Evolutionary conservation across 2,329 filamentous ascomycete genomes (phyloP), one percentile per base, ranked within the genome.

Genomic region (Leptographium flavum): DNA sequence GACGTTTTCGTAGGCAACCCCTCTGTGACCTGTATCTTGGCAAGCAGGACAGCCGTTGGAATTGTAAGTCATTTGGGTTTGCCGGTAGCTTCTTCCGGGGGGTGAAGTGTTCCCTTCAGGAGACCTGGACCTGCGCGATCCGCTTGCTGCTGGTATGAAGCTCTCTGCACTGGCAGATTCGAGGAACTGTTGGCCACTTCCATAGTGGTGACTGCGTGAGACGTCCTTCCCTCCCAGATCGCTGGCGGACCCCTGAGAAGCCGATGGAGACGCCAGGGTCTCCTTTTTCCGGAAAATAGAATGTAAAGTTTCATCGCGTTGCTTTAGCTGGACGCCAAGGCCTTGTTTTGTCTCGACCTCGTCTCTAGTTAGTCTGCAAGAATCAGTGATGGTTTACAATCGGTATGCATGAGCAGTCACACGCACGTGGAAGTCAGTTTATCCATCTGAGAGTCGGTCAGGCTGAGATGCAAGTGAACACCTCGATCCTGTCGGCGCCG

Each of bases 381-480:
- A 28, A n/a, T 43, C 25, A 37, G 32, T 9, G 13, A 25, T 7
- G 17, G 4, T 1, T 19, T 17, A n/a, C 21, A 38, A 6, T 30
- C 23, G 6, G 28, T 3, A 14, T 17, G 5, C 10, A 15, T 22
- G 8, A 30, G 17, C 8, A 9, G 32, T 15, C 19, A 31, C 30
- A 47, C 65, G 49, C 59, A 71, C 69, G 62, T 65, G 40, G 66
- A 60, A 4, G 69, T 64, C 37, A 72, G 58, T 47, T 60, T 66
- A 46, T 71, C 64, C 60, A 72, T 64, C 48, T 71, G 67, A 0
- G 60, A 63, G 39, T 71, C 66, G 5, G 68, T 72, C 45, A 72
- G 50, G 49, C 69, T 69, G 52, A 72, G 60, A 22, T 67, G 65
- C 27, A 72, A 62, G 33, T 67, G 63, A 19, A 72, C 57, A 3